Evolutionary conservation across 2,329 filamentous ascomycete genomes (phyloP).

Genomic region (Albophoma yamanashiensis): DNA sequence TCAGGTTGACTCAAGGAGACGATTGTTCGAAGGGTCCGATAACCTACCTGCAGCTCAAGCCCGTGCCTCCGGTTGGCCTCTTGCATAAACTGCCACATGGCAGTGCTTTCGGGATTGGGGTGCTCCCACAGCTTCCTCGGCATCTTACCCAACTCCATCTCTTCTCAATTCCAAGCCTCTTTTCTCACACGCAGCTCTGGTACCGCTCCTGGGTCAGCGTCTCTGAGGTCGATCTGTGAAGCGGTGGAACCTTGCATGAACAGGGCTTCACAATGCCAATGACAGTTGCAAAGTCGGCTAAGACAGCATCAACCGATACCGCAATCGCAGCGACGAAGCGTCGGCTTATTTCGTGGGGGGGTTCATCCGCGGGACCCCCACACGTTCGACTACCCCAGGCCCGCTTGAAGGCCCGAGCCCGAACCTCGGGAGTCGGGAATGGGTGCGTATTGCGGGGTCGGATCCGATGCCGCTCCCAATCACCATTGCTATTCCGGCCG

Average conservation of each 20-base stretch:
- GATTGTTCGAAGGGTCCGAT: neutral
- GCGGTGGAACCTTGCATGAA: neutral
- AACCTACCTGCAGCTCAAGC: slow-evolving; percentile 43
- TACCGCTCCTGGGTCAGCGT: neutral
- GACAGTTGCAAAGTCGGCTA: neutral
- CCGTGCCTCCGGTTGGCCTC: slow-evolving; percentile 47
- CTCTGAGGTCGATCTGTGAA: neutral
- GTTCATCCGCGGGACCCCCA: neutral
- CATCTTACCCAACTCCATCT: slow-evolving; percentile 22
- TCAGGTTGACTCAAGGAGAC: neutral
- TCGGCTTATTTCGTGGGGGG: neutral
- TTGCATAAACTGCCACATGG: slow-evolving; percentile 59
- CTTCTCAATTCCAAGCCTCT: neutral
- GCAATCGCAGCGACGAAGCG: neutral
- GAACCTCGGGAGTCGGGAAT: neutral
- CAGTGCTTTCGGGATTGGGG: slow-evolving; percentile 46
- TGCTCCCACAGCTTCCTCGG: slow-evolving; percentile 62
- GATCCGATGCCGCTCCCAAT: neutral
- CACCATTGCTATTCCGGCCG: neutral
- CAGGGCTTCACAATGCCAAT: neutral
- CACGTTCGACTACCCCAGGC: neutral
- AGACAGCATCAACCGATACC: neutral
- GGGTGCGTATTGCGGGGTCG: neutral
- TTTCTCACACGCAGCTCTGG: no score
- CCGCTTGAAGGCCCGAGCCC: neutral